Percentiles rank a stretch among this genome's conserved stretches.
Conservation (phyloP, 2,329 filamentous ascomycete genomes). For the Botryotinia convoluta region DNA sequence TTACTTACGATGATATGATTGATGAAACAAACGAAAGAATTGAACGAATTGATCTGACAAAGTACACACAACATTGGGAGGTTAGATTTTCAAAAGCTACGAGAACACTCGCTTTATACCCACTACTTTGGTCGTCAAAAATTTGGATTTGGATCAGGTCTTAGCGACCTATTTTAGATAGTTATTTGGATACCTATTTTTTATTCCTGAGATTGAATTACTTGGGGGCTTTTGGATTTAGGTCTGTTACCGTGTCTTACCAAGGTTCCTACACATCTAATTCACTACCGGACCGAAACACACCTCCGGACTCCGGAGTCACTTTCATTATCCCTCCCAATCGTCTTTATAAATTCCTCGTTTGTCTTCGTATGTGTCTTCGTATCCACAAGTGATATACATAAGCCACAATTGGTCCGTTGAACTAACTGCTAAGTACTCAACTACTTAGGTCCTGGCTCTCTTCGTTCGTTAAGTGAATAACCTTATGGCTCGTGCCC, state of each 20-base stretch:
- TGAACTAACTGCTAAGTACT: background rate
- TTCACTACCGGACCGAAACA: background rate
- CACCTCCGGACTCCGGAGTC: background rate
- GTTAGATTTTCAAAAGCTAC: slow-evolving; percentile 12
- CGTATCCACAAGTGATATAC: background rate
- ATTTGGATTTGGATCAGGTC: background rate
- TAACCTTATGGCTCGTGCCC: background rate
- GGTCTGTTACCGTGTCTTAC: background rate
- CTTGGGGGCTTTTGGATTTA: background rate
- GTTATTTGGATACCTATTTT: slow-evolving; percentile 9
- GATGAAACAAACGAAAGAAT: slow-evolving; percentile 8
- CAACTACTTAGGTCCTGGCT: background rate
- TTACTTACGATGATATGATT: slow-evolving; percentile 10
- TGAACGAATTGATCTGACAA: slow-evolving; percentile 8
- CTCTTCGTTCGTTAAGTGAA: background rate
- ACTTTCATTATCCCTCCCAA: background rate
- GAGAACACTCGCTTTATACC: slow-evolving; percentile 14
- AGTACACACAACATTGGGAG: background rate
- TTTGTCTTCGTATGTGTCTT: background rate
- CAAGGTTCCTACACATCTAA: background rate
- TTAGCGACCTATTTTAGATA: slow-evolving; percentile 1
- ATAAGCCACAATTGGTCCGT: background rate
- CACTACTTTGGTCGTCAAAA: background rate
- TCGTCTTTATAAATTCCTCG: background rate
- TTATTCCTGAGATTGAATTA: background rate